Percentiles rank a stretch among this genome's conserved stretches.
These are phyloP conservation scores for Tephrocybe sp. DNA, from an alignment of 768 basidiomycete genomes.

Conservation along the genomic window DNA sequence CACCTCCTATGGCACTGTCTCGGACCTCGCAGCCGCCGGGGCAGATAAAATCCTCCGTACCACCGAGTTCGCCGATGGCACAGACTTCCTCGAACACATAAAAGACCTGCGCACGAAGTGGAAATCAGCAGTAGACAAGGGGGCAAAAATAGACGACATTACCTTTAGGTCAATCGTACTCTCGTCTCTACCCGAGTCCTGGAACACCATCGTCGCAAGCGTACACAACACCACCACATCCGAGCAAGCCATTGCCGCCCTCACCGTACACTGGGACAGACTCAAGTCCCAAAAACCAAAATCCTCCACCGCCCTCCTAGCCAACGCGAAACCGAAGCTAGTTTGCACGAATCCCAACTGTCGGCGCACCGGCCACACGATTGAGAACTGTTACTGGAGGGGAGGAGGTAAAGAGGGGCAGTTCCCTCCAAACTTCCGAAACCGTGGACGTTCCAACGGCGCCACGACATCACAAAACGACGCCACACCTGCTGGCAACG, in stretches of 20 bases:
- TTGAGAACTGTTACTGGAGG: conserved; percentile 27
- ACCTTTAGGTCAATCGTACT: conserved; percentile 18
- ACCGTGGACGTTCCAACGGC: neutral
- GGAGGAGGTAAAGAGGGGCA: conserved; percentile 37
- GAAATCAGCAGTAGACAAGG: conserved; percentile 14
- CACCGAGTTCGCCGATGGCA: conserved; percentile 7
- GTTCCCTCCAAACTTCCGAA: conserved; percentile 21
- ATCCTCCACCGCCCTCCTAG: neutral
- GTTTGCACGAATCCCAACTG: conserved; percentile 23
- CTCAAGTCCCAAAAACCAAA: neutral
- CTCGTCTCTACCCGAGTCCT: conserved; percentile 14
- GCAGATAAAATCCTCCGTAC: conserved; percentile 8
- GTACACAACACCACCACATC: conserved; percentile 7
- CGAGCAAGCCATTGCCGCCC: neutral
- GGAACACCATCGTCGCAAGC: conserved; percentile 12
- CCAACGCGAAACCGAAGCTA: neutral
- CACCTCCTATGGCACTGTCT: conserved; percentile 9
- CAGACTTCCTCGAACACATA: conserved; percentile 16
- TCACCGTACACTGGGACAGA: conserved; percentile 1
- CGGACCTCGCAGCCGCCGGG: conserved; percentile 8
- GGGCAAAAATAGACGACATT: conserved; percentile 16
- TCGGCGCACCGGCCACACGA: conserved; percentile 19
- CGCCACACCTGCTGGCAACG: neutral
- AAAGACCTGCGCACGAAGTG: conserved; percentile 16
- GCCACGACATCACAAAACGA: neutral